Evolutionary conservation across 2,329 filamentous ascomycete species (phyloP), one percentile per base, ranked within the genome.

Genomic region (Penicillium aurantiogriseum): DNA sequence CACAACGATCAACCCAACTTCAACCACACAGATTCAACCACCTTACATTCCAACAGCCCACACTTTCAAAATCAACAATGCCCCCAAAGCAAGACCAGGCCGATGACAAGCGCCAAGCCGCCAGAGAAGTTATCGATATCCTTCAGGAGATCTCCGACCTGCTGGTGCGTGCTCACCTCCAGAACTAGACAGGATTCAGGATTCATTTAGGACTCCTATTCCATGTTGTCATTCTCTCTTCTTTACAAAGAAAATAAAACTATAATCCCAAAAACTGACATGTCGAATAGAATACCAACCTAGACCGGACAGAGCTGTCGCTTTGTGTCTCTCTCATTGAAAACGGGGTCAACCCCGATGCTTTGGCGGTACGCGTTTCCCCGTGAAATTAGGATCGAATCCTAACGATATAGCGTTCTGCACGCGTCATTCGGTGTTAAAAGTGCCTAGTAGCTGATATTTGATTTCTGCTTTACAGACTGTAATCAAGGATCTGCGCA

Each of bases 241-340:
- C 4, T 13, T 29, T 19, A 13, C 17, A 29, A 29, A 7, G 3
- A 35, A 29, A 35, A 17, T 5, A 7, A 46, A 46, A 7, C 4
- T 11, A 17, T 11, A 21, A 9, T 4, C 2, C 13, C 10, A 2
- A 13, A 39, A 25, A 19, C 25, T 54, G 10, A 50, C 38, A 21
- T 13, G 2, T 10, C 4, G n/a, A 36, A 17, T 59, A 97, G 93
- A 97, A 97, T 77, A 96, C 93, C 61, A 86, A 96, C 63, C 86
- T 99, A 45, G 92, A 97, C 75, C 87, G 93, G 33, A 88, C 92
- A 53, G 92, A 92, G 21, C 81, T 99, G 19, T 96, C 92, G 3
- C 90, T 97, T 62, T 99, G 94, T 76, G 93, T 97, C 59, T 96
- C 92, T 53, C 84, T 99, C 75, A 95, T 99, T 67, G 94, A 99